A percentile compares a stretch with the other conserved stretches of the same genome.
phyloP scores from a whole-genome alignment of 2,329 filamentous ascomycete species.

The Talaromyces funiculosus region DNA sequence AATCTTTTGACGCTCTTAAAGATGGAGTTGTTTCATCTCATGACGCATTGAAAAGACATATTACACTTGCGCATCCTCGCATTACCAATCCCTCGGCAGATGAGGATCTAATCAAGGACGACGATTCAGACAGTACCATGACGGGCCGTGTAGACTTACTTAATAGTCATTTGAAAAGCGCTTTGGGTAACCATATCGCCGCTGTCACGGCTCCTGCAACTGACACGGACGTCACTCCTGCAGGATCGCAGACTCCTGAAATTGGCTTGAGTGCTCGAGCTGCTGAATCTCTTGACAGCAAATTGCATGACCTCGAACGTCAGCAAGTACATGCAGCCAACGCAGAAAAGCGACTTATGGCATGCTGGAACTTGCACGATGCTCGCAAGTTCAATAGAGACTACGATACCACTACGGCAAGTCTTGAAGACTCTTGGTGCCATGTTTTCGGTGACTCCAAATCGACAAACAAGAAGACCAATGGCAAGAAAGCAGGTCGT shows the following conservation, averaged over 20 bases:
- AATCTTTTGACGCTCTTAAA: slow-evolving; percentile 26
- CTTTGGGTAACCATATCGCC: neutral
- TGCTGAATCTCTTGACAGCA: slow-evolving; percentile 16
- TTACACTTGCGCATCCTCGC: slow-evolving; percentile 29
- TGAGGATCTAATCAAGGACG: slow-evolving; percentile 21
- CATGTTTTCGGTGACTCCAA: slow-evolving; percentile 28
- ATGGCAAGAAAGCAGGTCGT: slow-evolving; percentile 20
- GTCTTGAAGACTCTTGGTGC: slow-evolving; percentile 30
- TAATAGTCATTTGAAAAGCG: slow-evolving; percentile 7
- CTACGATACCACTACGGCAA: slow-evolving; percentile 28
- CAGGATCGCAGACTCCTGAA: slow-evolving; percentile 4
- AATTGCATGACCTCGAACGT: slow-evolving; percentile 20
- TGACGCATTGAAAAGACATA: slow-evolving; percentile 30
- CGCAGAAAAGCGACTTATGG: slow-evolving; percentile 28
- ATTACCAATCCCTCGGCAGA: slow-evolving; percentile 23
- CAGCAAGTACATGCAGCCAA: slow-evolving; percentile 19
- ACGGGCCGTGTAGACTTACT: slow-evolving; percentile 15
- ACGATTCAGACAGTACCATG: slow-evolving; percentile 5
- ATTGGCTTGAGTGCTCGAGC: neutral
- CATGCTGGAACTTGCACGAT: slow-evolving; percentile 36
- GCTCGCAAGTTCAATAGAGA: slow-evolving; percentile 28
- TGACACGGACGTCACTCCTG: slow-evolving; percentile 16
- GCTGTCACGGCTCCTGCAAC: slow-evolving; percentile 13
- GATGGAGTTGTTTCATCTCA: slow-evolving; percentile 22
- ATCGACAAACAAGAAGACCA: slow-evolving; percentile 25